Conservation (phyloP, 202 grass and related monocot species). For the Bolboschoenoplectus hybrid region DNA sequence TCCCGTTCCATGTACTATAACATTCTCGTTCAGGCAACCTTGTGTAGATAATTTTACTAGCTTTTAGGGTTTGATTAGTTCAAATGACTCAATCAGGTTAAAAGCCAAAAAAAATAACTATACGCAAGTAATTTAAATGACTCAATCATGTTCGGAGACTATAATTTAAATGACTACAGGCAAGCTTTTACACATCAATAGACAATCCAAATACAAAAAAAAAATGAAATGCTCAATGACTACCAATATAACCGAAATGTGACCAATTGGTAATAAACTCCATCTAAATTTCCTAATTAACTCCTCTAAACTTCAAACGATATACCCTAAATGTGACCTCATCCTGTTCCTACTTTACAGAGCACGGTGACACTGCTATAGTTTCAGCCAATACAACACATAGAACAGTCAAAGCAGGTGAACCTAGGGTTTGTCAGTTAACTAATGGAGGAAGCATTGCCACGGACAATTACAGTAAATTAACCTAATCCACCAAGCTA, state of each 20-base stretch:
- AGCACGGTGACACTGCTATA: not conserved
- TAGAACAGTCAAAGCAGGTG: not conserved
- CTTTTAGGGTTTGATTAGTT: not conserved
- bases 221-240: not conserved
- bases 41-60: not conserved
- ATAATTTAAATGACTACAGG: not conserved
- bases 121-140: not conserved
- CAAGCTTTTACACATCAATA: not conserved
- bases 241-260: not conserved
- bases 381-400: not conserved
- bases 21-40: not conserved
- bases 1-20: not conserved
- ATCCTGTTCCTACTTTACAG: not conserved
- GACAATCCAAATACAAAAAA: not conserved
- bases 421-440: not conserved
- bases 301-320: not conserved
- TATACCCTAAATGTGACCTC: not conserved
- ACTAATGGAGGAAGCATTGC: not conserved
- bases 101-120: no score
- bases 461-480: not conserved
- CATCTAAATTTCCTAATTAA: not conserved
- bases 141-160: not conserved
- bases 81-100: not conserved
- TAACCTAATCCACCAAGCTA: not conserved
- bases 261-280: not conserved